A percentile compares a stretch with the other conserved stretches of the same genome.
phyloP scores from a whole-genome alignment of 2,329 filamentous ascomycete genomes.

The Alternaria gansuensis region DNA sequence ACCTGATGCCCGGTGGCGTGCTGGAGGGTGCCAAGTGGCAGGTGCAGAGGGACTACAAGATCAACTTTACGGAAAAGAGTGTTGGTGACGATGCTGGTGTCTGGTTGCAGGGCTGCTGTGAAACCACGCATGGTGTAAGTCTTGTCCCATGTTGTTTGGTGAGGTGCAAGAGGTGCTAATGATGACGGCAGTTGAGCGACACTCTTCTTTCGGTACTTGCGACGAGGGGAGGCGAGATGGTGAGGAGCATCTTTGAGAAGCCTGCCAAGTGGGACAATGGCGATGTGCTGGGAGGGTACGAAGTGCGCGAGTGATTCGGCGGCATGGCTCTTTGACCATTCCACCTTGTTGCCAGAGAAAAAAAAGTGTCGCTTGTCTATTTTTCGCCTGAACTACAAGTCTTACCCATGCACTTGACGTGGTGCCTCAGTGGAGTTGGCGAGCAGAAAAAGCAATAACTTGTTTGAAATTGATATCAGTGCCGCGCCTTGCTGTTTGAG shows the following conservation, averaged over 20 bases:
- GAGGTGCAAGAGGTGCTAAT: conserved; percentile 19
- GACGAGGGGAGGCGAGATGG: conserved; percentile 78
- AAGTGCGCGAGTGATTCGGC: conserved; percentile 24
- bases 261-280: conserved; percentile 37
- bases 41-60: conserved; percentile 79
- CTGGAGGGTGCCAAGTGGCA: conserved; percentile 63
- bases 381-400: neutral
- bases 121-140: conserved; percentile 89
- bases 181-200: conserved; percentile 71
- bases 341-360: neutral
- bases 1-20: conserved; percentile 68
- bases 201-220: conserved; percentile 81
- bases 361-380: neutral
- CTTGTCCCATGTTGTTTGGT: neutral
- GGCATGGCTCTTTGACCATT: conserved; percentile 1
- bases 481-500: conserved; percentile 5
- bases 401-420: neutral
- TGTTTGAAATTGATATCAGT: conserved; percentile 7
- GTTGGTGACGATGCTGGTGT: conserved; percentile 80
- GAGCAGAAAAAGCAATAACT: neutral
- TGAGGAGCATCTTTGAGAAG: conserved; percentile 73
- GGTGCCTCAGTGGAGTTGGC: neutral
- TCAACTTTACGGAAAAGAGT: conserved; percentile 72
- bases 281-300: conserved; percentile 40
- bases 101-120: conserved; percentile 94